A percentile compares a stretch with the other conserved stretches of the same genome.
phyloP scores from a whole-genome alignment of 78 protist species.

The Dictyostelium firmibasis region DNA sequence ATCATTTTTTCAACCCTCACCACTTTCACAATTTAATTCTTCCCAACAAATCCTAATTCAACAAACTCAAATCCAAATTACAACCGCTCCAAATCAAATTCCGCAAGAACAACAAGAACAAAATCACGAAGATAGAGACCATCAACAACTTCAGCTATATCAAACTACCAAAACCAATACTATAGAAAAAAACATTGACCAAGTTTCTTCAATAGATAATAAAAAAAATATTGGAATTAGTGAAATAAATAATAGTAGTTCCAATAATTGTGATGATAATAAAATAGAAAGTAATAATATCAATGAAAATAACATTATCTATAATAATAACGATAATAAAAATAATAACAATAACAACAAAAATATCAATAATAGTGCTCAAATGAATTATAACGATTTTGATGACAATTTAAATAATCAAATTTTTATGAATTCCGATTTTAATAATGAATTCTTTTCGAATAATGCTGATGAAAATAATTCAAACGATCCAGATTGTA shows the following conservation, averaged over 20 bases:
- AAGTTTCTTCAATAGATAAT: background rate
- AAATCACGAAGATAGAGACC: background rate
- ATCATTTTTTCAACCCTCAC: background rate
- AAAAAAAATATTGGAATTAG: background rate
- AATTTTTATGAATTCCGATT: background rate
- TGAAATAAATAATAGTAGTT: background rate
- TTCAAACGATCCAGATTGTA: background rate
- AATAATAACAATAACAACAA: no score
- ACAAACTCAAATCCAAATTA: background rate
- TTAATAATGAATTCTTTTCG: background rate
- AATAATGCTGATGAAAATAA: background rate
- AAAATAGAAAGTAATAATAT: no score
- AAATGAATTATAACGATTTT: background rate
- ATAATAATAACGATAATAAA: no score
- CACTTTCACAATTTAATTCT: background rate
- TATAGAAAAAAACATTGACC: background rate
- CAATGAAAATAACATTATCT: no score
- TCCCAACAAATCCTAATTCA: background rate
- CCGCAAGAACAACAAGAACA: background rate
- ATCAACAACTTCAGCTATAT: background rate
- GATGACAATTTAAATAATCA: background rate
- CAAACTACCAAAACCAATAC: background rate
- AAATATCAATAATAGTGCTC: background rate
- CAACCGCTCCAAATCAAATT: background rate
- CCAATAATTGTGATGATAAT: background rate